These are phyloP conservation scores for Xanthoconium separans DNA, from an alignment of 1,284 basidiomycete species.

Conservation along the genomic window DNA sequence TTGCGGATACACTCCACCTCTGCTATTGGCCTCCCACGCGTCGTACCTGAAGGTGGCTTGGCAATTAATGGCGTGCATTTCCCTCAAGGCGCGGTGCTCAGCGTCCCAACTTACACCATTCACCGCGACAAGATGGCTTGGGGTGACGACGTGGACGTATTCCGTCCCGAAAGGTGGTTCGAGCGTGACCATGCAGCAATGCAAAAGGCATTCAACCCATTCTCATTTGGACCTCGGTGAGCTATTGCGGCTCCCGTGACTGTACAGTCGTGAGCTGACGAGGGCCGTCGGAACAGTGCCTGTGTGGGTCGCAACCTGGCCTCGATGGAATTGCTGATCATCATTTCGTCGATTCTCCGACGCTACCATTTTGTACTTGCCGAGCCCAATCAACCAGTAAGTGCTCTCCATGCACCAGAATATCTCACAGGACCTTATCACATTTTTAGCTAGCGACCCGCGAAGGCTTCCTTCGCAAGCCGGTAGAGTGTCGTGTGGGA, in stretches of 20 bases:
- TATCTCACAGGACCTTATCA: constrained; percentile 10
- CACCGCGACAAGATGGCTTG: constrained; percentile 71
- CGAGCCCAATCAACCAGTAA: constrained; percentile 53
- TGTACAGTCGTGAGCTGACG: neutral
- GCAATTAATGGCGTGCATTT: constrained; percentile 60
- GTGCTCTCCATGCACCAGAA: constrained; percentile 25
- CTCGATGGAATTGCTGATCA: constrained; percentile 70
- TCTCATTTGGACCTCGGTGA: constrained; percentile 66
- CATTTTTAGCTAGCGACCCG: constrained; percentile 55
- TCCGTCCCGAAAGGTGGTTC: constrained; percentile 80
- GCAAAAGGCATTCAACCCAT: constrained; percentile 75
- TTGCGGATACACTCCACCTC: constrained; percentile 82
- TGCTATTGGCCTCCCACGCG: constrained; percentile 78
- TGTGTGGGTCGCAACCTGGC: constrained; percentile 79
- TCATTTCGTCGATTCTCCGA: constrained; percentile 69
- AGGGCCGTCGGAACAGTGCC: constrained; percentile 40
- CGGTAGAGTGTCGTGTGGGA: constrained; percentile 63
- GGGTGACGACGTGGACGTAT: constrained; percentile 79
- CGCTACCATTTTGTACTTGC: constrained; percentile 71
- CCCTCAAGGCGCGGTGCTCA: constrained; percentile 69
- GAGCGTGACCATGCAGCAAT: constrained; percentile 59
- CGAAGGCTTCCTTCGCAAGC: constrained; percentile 82
- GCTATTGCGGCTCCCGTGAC: neutral
- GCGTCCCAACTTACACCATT: constrained; percentile 76
- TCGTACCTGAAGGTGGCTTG: constrained; percentile 70